These are phyloP conservation scores for Candida nemodendra DNA, from an alignment of 805 yeast genomes.

Conservation along the genomic window DNA sequence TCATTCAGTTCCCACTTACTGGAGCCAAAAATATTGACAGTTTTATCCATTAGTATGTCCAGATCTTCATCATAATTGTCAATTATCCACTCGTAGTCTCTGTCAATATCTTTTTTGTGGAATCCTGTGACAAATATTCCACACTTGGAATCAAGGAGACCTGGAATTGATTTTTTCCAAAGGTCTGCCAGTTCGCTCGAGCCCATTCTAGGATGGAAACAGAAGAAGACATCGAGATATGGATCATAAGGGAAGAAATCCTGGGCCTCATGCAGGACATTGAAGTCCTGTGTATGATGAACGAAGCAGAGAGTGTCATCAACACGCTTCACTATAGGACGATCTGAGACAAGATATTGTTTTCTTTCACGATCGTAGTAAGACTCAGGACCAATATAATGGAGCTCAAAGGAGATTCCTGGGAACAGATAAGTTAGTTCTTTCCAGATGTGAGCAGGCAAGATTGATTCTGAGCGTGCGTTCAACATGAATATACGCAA, in stretches of 20 bases:
- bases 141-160: constrained; percentile 89
- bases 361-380: constrained; percentile 70
- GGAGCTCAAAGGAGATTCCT: constrained; percentile 75
- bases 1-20: constrained; percentile 96
- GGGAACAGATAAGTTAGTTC: constrained; percentile 88
- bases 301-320: constrained; percentile 73
- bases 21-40: constrained; percentile 72
- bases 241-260: constrained; percentile 99
- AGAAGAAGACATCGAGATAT: constrained; percentile 85
- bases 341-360: constrained; percentile 53
- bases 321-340: constrained; percentile 69
- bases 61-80: constrained; percentile 68
- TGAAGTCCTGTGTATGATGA: constrained; percentile 89
- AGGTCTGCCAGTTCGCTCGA: constrained; percentile 74
- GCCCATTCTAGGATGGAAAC: constrained; percentile 93
- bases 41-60: constrained; percentile 76
- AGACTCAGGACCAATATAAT: constrained; percentile 93
- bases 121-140: constrained; percentile 88
- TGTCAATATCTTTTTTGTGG: constrained; percentile 66
- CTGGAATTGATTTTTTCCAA: constrained; percentile 86
- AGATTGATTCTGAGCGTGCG: constrained; percentile 87
- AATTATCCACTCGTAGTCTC: constrained; percentile 71
- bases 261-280: constrained; percentile 84
- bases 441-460: constrained; percentile 95
- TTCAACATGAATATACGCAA: constrained; percentile 87